These are phyloP conservation scores for Ananas comosus DNA, from an alignment of 176 grass and related monocot genomes.

Conservation along the genomic window DNA sequence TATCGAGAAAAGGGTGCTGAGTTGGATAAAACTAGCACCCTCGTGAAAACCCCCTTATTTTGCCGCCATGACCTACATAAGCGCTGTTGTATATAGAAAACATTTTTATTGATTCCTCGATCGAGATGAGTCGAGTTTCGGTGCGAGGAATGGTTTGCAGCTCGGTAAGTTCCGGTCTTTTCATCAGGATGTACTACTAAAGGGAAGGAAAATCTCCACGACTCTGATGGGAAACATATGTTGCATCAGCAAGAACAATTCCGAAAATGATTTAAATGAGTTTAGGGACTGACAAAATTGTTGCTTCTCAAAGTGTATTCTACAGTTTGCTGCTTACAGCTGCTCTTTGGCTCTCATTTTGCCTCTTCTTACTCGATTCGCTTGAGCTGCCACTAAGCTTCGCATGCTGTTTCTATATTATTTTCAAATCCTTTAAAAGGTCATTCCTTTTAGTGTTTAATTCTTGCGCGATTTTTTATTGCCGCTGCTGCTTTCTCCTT, in stretches of 20 bases:
- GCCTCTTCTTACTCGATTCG: background rate
- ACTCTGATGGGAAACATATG: background rate
- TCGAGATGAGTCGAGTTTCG: background rate
- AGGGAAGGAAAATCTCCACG: background rate
- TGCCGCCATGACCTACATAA: constrained; percentile 14
- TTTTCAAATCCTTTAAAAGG: background rate
- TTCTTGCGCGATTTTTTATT: too few species aligned
- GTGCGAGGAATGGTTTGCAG: background rate
- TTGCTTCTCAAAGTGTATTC: background rate
- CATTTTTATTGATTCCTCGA: constrained; percentile 16
- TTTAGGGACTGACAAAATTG: background rate
- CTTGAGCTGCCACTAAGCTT: background rate
- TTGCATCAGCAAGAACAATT: background rate
- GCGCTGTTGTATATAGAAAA: constrained; percentile 31
- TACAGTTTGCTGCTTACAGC: background rate
- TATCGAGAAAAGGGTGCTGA: constrained; percentile 13
- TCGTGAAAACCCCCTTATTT: constrained; percentile 12
- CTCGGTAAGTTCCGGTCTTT: constrained; percentile 17
- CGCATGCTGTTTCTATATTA: background rate
- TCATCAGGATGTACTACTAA: background rate
- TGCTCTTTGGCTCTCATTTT: background rate
- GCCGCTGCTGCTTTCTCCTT: too few species aligned
- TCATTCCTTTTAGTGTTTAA: too few species aligned
- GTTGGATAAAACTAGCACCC: constrained; percentile 18
- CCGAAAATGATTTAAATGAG: background rate